Base-by-base conservation (phyloP, 108 stramenopile species). In the Parietichytrium sp. region DNA sequence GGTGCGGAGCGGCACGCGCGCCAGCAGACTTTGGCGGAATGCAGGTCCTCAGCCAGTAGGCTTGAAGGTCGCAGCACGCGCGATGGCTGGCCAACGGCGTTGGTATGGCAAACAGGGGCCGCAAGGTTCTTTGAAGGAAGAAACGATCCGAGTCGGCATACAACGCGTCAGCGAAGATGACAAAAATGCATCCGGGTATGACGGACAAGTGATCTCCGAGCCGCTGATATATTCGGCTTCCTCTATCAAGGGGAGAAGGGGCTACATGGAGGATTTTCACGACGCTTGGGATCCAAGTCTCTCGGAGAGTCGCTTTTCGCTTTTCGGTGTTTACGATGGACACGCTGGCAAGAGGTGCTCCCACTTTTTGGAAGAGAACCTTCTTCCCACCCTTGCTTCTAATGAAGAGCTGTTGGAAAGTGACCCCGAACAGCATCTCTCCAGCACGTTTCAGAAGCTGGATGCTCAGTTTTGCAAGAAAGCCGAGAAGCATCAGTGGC, bases 151-250 rank as follows among this genome's bases (percentile, higher is more conserved):
- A 25, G 20, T 42, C 15, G 61, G 61, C 20, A 72, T 72, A 13
- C 61, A 45, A n/a, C 61, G 61, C 61, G 61, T 72, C 16, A 45
- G 38, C 2, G 61, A 72, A 2, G 61, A 72, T 25, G 61, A 72
- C 42, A 72, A 72, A 42, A 72, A 72, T 2, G 2, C 20, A 6
- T 72, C 61, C 38, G n/a, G n/a, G n/a, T n/a, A n/a, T n/a, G n/a
- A n/a, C n/a, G n/a, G n/a, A n/a, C n/a, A n/a, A n/a, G n/a, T n/a
- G n/a, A n/a, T n/a, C n/a, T 10, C 33, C 16, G 61, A 42, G 6
- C 61, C 61, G 20, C 36, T 72, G 38, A 45, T 33, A 42, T 42
- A 72, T 42, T 42, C 36, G 10, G 61, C 61, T 8, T 72, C 6
- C 1, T 25, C 15, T 0, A 72, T 72, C 20, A 72, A 72, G 61